Evolutionary conservation across 2,329 filamentous ascomycete species (phyloP).

Genomic region (Berkeleyomyces rouxiae): DNA sequence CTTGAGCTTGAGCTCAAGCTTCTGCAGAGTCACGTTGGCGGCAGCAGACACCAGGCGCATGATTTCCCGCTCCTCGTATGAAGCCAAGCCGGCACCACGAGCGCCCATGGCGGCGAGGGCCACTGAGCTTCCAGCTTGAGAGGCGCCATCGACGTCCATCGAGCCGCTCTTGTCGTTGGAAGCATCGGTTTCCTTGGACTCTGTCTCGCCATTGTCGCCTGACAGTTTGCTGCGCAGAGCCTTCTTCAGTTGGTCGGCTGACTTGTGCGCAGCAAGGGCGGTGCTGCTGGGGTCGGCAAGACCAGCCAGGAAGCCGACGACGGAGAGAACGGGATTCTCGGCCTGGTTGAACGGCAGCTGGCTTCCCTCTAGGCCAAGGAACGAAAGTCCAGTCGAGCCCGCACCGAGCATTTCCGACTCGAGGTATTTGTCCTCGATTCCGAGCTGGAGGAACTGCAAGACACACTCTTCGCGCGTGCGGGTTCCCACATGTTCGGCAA

Average conservation of each 20-base stretch:
- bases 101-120: slow-evolving; percentile 76
- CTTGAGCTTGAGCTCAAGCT: slow-evolving; percentile 85
- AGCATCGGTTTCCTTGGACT: neutral
- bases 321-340: slow-evolving; percentile 93
- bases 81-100: slow-evolving; percentile 72
- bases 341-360: slow-evolving; percentile 79
- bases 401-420: slow-evolving; percentile 48
- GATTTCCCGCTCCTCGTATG: slow-evolving; percentile 93
- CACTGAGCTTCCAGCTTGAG: slow-evolving; percentile 47
- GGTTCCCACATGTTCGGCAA: slow-evolving; percentile 81
- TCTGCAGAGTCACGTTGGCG: slow-evolving; percentile 86
- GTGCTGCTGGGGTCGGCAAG: slow-evolving; percentile 81
- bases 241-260: slow-evolving; percentile 70
- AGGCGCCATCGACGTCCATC: slow-evolving; percentile 44
- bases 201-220: slow-evolving; percentile 21
- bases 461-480: slow-evolving; percentile 92
- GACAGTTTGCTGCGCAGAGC: slow-evolving; percentile 67
- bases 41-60: slow-evolving; percentile 81
- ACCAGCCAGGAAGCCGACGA: slow-evolving; percentile 83
- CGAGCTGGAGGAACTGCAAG: slow-evolving; percentile 84
- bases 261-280: slow-evolving; percentile 76
- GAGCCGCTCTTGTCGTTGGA: slow-evolving; percentile 36
- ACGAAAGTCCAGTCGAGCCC: slow-evolving; percentile 39
- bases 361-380: slow-evolving; percentile 58
- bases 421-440: slow-evolving; percentile 94